phyloP scores from a whole-genome alignment of 352 stramenopile species.

The Thraustochytrium striatum region DNA sequence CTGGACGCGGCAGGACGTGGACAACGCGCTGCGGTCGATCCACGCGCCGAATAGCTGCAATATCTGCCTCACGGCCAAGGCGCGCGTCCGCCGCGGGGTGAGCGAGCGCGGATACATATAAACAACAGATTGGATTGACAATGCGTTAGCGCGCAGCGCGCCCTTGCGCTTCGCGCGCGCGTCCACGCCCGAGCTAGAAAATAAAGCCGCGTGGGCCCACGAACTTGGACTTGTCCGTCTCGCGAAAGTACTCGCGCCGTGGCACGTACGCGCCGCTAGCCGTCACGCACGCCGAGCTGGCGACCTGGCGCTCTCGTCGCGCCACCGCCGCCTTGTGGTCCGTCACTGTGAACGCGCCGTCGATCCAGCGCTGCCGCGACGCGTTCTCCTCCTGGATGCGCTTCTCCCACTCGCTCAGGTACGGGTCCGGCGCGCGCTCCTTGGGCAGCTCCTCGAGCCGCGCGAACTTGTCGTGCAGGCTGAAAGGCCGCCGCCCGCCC shows the following conservation, averaged over 20 bases:
- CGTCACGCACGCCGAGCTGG: slow-evolving; percentile 10
- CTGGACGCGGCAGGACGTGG: too few species aligned
- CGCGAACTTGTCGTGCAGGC: neutral
- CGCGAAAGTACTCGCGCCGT: neutral
- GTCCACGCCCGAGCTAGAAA: too few species aligned
- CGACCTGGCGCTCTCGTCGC: neutral
- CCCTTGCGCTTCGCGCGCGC: too few species aligned
- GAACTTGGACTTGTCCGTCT: slow-evolving; percentile 28
- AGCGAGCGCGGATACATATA: too few species aligned
- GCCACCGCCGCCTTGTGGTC: slow-evolving; percentile 39
- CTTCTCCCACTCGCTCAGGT: slow-evolving; percentile 26
- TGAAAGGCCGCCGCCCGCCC: neutral
- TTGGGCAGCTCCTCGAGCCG: slow-evolving; percentile 14
- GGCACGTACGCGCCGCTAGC: neutral
- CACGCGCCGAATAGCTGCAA: too few species aligned
- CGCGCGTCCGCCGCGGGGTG: too few species aligned
- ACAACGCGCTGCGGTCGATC: too few species aligned
- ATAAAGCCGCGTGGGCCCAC: slow-evolving; percentile 28
- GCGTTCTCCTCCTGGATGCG: slow-evolving; percentile 5
- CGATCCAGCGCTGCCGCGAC: slow-evolving; percentile 12
- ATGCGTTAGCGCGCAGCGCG: too few species aligned
- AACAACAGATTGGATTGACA: too few species aligned
- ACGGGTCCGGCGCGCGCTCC: slow-evolving; percentile 14
- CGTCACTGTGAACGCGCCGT: slow-evolving; percentile 24
- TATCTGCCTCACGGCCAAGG: too few species aligned